Base-by-base conservation (phyloP, 441 rosid species). In the Oxalis stricta region DNA sequence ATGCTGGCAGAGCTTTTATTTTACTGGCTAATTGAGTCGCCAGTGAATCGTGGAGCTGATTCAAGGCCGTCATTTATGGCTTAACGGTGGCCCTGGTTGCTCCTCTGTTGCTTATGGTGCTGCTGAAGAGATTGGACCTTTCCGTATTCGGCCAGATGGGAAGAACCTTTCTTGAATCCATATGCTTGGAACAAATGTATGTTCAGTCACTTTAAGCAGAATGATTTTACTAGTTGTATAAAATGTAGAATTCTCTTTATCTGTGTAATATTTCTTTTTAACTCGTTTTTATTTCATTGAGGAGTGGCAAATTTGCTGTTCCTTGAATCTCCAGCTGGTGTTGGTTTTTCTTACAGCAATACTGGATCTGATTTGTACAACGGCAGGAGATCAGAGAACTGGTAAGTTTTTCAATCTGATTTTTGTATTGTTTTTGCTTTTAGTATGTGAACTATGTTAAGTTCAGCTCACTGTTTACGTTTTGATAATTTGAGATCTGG, bases 301-400 rank as follows among this genome's bases (percentile, higher is more conserved):
- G 48, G 71, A 91, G 95, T 91, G 78, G 98, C 93, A 38, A 91
- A 83, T 63, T 41, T 86, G 70, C 66, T 85, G 15, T 91, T 91
- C 59, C 89, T 91, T 39, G 98, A 91, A 41, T 91, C 98, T 46
- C 96, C 96, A 0, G 96, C 93, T 40, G 98, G 98, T 53, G 96
- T 91, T 55, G 98, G 98, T 5, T 91, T 85, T 68, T 91, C 98
- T 0, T 91, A 83, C 64, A 47, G 87, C 0, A 91, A 91, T 46
- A 84, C 95, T 0, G 65, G 79, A 5, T 70, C 93, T 5, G 98
- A 91, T 49, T 54, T 82, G 69, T 81, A 75, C 71, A n/a, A 75
- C 81, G 2, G 41, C 63, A 3, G 98, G 98, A 26, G 96, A 91
- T 61, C 48, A 60, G 53, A 85, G 78, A 73, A 91, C 96, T 35